phyloP scores from a whole-genome alignment of 2,329 filamentous ascomycete species.

The Colletotrichum sp. region DNA sequence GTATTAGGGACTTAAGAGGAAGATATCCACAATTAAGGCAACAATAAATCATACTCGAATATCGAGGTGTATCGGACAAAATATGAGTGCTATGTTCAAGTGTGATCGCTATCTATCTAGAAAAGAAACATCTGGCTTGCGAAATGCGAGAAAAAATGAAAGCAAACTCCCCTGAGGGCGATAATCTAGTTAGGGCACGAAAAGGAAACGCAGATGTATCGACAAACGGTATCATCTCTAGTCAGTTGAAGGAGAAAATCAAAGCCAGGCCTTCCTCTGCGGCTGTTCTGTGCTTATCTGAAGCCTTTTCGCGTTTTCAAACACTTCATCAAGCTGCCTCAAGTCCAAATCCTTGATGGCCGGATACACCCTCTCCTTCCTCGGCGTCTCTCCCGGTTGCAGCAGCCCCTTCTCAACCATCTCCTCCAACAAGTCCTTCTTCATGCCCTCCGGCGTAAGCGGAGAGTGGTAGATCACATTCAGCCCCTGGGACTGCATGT shows the following conservation, averaged over 20 bases:
- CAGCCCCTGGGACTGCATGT: background rate
- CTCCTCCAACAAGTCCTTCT: background rate
- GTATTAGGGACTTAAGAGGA: background rate
- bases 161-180: background rate
- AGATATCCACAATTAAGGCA: background rate
- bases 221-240: too few relatives aligned
- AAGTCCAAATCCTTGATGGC: background rate
- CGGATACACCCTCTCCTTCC: background rate
- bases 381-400: background rate
- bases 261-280: background rate
- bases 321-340: background rate
- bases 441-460: background rate
- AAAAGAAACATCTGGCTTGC: background rate
- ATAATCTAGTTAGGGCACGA: background rate
- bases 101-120: background rate
- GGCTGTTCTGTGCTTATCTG: background rate
- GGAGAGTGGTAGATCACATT: background rate
- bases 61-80: fast-evolving
- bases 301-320: background rate
- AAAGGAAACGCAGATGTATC: too few relatives aligned
- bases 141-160: background rate
- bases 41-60: background rate
- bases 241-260: background rate
- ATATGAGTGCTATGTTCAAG: background rate
- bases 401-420: background rate